These are phyloP conservation scores for Kickxella alabastrina DNA, from an alignment of 192 early-diverging fungal genomes.

Conservation along the genomic window DNA sequence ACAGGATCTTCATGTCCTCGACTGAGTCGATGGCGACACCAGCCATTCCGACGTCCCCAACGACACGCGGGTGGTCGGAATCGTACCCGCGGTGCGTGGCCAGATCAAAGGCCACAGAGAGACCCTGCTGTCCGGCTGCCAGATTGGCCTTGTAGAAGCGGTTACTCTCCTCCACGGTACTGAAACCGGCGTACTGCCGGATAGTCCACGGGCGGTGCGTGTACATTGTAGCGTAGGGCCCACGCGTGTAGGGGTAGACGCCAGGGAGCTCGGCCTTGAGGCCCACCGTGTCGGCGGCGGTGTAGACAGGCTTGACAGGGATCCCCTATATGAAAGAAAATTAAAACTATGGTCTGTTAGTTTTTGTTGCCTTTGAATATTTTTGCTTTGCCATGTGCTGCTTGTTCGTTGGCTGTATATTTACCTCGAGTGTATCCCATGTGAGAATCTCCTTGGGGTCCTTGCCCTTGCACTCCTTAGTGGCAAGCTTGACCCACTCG, in stretches of 20 bases:
- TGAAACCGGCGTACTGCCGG: conserved; percentile 87
- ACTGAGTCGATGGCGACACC: conserved; percentile 90
- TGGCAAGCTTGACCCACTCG: conserved; percentile 69
- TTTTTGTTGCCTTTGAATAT: no score
- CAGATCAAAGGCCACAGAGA: conserved; percentile 85
- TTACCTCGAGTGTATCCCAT: conserved; percentile 83
- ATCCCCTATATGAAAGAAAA: no score
- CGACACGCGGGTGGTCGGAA: conserved; percentile 83
- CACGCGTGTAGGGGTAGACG: conserved; percentile 83
- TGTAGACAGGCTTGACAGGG: conserved; percentile 82
- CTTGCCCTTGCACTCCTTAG: conserved; percentile 86
- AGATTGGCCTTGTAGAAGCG: conserved; percentile 83
- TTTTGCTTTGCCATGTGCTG: no score
- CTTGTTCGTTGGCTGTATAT: no score
- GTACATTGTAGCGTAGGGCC: conserved; percentile 82
- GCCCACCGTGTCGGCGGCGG: conserved; percentile 62
- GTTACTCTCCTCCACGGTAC: conserved; percentile 89
- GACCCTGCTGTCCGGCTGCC: conserved; percentile 84
- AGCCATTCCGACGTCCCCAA: conserved; percentile 91
- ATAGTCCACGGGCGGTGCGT: conserved; percentile 83
- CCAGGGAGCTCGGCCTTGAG: conserved; percentile 72
- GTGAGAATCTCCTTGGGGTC: conserved; percentile 66
- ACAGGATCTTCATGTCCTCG: conserved; percentile 91
- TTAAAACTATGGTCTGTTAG: no score
- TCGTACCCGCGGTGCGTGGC: conserved; percentile 89